These are phyloP conservation scores for Magnaporthiopsis incrustans DNA, from an alignment of 2,329 filamentous ascomycete genomes.

Conservation along the genomic window DNA sequence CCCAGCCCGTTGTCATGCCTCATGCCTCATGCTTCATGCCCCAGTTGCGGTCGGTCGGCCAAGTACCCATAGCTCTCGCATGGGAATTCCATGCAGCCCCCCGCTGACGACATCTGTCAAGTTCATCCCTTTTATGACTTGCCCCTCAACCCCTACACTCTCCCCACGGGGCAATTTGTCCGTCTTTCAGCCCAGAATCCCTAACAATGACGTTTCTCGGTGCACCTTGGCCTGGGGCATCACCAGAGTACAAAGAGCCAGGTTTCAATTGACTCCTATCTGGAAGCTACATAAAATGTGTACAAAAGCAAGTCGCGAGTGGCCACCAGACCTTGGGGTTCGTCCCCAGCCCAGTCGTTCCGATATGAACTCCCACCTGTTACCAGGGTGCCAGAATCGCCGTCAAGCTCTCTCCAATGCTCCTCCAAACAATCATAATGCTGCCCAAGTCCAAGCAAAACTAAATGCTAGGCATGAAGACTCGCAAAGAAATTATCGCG, in stretches of 20 bases:
- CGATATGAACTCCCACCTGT: background rate
- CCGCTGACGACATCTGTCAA: background rate
- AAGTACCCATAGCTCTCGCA: too few species aligned
- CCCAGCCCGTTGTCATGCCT: background rate
- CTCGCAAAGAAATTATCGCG: background rate
- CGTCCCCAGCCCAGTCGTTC: background rate
- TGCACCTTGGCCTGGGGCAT: background rate
- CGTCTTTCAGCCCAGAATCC: background rate
- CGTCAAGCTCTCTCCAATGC: background rate
- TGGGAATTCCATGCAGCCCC: background rate
- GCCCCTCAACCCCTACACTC: background rate
- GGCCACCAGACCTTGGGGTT: background rate
- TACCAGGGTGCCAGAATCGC: background rate
- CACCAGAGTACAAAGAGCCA: background rate
- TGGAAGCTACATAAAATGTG: background rate
- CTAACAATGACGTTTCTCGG: background rate
- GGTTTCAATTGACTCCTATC: background rate
- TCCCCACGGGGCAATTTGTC: too few species aligned
- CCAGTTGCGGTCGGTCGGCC: too few species aligned
- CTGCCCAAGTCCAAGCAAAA: background rate
- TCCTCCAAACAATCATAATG: background rate
- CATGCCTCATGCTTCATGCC: too few species aligned
- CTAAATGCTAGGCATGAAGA: background rate
- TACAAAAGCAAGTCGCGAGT: background rate
- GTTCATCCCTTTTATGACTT: background rate